Base-by-base conservation (phyloP, 2,329 filamentous ascomycete species). In the Pseudodiploospora longispora region DNA sequence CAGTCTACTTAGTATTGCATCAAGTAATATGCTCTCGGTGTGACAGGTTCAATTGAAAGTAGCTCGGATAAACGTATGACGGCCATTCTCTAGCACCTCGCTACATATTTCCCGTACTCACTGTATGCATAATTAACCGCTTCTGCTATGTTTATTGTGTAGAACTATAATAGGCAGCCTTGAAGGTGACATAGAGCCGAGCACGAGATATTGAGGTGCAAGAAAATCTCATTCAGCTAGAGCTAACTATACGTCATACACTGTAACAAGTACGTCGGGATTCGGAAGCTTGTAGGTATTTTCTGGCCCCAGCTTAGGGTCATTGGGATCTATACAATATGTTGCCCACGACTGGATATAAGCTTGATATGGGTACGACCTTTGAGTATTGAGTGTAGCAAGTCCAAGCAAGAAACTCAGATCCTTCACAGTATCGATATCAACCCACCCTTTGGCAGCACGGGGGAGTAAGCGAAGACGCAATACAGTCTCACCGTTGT, bases 371-470 rank as follows among this genome's bases (percentile, higher is more conserved):
- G 10, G 5, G 19, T 33, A 2, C 9, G 35, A 8, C 7, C 10
- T 12, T 6, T 37, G 3, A 6, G 6, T n/a, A 19, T 44, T 41
- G 19, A 47, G 8, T 10, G 10, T 27, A 2, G 38, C 37, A 4
- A 47, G 37, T 3, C 29, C 37, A 4, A 47, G 44, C 10, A 47
- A 33, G 36, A 42, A 42, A 7, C 40, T 32, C 28, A 47, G n/a
- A 31, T 47, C 44, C 5, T 10, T 19, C 6, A 42, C 36, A 1
- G 30, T 5, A 10, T 19, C 37, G 27, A 30, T 32, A 30, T 35
- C 27, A 33, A 42, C 27, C 44, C 44, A 47, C 8, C 44, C 44
- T 12, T 36, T 47, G 3, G 44, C 44, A 5, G 44, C 40, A 9
- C 44, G 44, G 1, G 44, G 44, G 5, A 47, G 37, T n/a, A 47